Percentiles rank a stretch among this genome's conserved stretches.
Conservation (phyloP, 805 yeast species). For the Yamadazyma tumulicola region DNA sequence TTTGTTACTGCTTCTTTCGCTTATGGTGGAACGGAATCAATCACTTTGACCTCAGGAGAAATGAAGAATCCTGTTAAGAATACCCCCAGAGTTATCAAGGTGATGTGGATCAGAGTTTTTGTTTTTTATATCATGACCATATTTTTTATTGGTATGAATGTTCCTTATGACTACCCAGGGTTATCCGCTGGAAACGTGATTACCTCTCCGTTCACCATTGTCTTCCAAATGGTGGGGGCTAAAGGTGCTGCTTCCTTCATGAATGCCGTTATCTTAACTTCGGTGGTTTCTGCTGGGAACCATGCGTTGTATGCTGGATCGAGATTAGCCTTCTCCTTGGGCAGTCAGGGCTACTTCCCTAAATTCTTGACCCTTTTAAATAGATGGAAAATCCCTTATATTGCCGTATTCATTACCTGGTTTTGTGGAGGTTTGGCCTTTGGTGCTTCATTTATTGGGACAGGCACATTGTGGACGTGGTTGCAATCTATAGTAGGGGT, state of each 20-base stretch:
- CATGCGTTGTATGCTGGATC: slow-evolving; percentile 52
- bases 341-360: slow-evolving; percentile 47
- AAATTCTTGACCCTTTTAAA: slow-evolving; percentile 40
- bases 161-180: slow-evolving; percentile 36
- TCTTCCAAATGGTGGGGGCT: slow-evolving; percentile 41
- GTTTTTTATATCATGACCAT: slow-evolving; percentile 36
- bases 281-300: slow-evolving; percentile 54
- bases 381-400: slow-evolving; percentile 45
- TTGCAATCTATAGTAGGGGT: slow-evolving; percentile 51
- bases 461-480: slow-evolving; percentile 54
- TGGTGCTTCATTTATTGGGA: slow-evolving; percentile 54
- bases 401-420: slow-evolving; percentile 50
- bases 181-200: slow-evolving; percentile 24
- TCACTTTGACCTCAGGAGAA: slow-evolving; percentile 34
- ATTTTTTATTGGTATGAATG: slow-evolving; percentile 40
- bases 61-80: slow-evolving; percentile 25
- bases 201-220: slow-evolving; percentile 42
- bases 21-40: slow-evolving; percentile 47
- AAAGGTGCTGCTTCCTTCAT: slow-evolving; percentile 39
- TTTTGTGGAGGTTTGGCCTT: slow-evolving; percentile 55
- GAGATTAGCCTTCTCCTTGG: slow-evolving; percentile 47
- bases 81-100: slow-evolving; percentile 29
- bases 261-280: slow-evolving; percentile 55
- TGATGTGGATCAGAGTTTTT: slow-evolving; percentile 30
- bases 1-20: slow-evolving; percentile 53